Conservation (phyloP, 805 yeast species). For the Wickerhamiella bombiphila region DNA sequence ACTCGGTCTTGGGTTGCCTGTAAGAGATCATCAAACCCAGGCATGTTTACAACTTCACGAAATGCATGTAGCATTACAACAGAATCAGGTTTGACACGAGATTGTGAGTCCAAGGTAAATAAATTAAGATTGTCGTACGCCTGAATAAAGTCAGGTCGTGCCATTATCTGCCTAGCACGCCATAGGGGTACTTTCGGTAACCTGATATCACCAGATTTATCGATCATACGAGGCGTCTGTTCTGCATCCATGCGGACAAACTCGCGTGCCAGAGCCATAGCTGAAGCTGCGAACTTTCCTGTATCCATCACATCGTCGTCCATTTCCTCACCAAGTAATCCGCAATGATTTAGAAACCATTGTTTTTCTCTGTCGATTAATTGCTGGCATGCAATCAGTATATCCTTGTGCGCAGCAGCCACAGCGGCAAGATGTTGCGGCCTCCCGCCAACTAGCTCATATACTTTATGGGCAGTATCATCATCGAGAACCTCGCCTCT, state of each 20-base stretch:
- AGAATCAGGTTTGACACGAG: slow-evolving; percentile 61
- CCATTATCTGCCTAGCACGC: slow-evolving; percentile 77
- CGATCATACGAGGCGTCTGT: neutral
- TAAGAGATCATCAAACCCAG: slow-evolving; percentile 53
- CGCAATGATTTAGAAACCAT: slow-evolving; percentile 77
- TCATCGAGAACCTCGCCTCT: slow-evolving; percentile 30
- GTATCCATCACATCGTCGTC: slow-evolving; percentile 81
- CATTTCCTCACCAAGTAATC: slow-evolving; percentile 60
- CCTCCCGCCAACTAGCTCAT: slow-evolving; percentile 65
- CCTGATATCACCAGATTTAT: slow-evolving; percentile 12
- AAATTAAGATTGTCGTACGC: slow-evolving; percentile 60
- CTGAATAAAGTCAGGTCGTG: slow-evolving; percentile 68
- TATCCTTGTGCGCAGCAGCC: slow-evolving; percentile 18
- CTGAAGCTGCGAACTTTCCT: slow-evolving; percentile 61
- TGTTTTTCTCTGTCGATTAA: slow-evolving; percentile 69
- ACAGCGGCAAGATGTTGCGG: slow-evolving; percentile 71
- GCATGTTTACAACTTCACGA: slow-evolving; percentile 57
- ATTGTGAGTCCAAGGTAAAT: slow-evolving; percentile 62
- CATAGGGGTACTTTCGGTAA: slow-evolving; percentile 67
- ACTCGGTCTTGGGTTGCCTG: slow-evolving; percentile 55
- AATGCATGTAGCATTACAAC: slow-evolving; percentile 86
- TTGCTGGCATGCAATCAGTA: slow-evolving; percentile 45
- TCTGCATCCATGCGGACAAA: slow-evolving; percentile 53
- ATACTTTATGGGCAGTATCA: slow-evolving; percentile 36
- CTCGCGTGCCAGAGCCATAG: slow-evolving; percentile 57